Evolutionary conservation across 345 rosid genomes (phyloP).

Genomic region (Aquilaria sinensis): DNA sequence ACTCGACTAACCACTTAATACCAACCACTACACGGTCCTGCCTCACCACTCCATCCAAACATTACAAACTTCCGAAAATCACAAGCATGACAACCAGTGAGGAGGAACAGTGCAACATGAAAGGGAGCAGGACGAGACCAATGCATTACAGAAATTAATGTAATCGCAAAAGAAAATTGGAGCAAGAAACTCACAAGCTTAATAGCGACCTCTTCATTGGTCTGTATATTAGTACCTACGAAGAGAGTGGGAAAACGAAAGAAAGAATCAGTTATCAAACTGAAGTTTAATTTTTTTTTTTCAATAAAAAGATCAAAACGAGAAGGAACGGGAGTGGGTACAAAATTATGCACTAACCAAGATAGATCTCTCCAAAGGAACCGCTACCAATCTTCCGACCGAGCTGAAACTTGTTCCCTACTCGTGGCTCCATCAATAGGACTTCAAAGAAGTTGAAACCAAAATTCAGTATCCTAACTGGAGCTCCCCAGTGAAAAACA

Average conservation of each 20-base stretch:
- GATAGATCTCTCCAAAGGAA: conserved; percentile 98
- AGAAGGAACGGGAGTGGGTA: not conserved
- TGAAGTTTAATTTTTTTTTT: too few species aligned
- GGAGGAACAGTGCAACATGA: too few species aligned
- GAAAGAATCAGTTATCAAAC: not conserved
- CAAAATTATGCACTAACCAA: conserved; percentile 39
- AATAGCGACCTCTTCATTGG: conserved; percentile 93
- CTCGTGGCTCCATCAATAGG: conserved; percentile 70
- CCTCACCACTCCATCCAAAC: too few species aligned
- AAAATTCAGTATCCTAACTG: conserved; percentile 6
- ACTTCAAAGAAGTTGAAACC: not conserved
- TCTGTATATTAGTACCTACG: conserved; percentile 75
- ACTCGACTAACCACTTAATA: too few species aligned
- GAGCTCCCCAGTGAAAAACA: conserved; percentile 4
- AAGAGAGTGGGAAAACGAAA: not conserved
- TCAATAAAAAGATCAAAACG: too few species aligned
- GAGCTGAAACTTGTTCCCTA: conserved; percentile 83
- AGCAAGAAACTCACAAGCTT: conserved; percentile 70
- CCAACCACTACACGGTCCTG: too few species aligned
- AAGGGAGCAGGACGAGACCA: too few species aligned
- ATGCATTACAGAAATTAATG: not conserved
- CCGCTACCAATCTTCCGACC: conserved; percentile 98
- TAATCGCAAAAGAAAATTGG: not conserved
- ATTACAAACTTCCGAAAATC: too few species aligned
- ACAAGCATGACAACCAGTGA: too few species aligned